Evolutionary conservation across 495 filamentous ascomycete genomes (phyloP).

Genomic region (Aspergillus sparsus): DNA sequence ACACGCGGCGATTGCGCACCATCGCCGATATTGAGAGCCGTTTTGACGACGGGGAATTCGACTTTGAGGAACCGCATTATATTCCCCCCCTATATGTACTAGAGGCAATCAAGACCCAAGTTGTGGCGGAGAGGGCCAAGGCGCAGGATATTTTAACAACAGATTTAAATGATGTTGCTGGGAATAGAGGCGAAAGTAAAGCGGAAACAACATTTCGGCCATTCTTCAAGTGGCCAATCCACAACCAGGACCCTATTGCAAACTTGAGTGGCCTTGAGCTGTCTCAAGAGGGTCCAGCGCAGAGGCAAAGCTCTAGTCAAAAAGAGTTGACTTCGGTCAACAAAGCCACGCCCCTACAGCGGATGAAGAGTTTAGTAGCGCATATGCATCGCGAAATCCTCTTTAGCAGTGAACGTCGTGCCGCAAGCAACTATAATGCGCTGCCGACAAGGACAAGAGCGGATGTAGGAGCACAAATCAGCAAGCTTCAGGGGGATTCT

Average conservation of each 20-base stretch:
- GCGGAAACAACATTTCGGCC: neutral
- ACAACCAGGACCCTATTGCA: no score
- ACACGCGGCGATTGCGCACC: conserved; percentile 8
- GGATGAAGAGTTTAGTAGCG: conserved; percentile 13
- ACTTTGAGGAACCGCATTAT: conserved; percentile 13
- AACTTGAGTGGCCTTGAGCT: no score
- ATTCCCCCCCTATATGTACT: conserved; percentile 4
- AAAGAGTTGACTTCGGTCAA: neutral
- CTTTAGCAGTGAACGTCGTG: neutral
- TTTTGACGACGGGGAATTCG: neutral
- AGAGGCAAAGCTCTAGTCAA: no score
- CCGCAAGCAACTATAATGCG: conserved; percentile 7
- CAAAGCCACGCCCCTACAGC: conserved; percentile 1
- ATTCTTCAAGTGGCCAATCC: conserved; percentile 14
- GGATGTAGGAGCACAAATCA: conserved; percentile 1
- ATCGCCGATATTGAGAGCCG: neutral
- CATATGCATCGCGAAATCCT: conserved; percentile 12
- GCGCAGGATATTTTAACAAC: neutral
- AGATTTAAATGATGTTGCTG: neutral
- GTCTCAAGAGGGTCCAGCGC: no score
- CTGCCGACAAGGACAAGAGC: conserved; percentile 5
- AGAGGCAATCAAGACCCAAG: conserved; percentile 7
- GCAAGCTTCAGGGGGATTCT: neutral
- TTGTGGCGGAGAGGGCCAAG: neutral
- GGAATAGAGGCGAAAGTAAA: neutral